Conservation (phyloP, 257 asterid species). For the Penstemon davidsonii region DNA sequence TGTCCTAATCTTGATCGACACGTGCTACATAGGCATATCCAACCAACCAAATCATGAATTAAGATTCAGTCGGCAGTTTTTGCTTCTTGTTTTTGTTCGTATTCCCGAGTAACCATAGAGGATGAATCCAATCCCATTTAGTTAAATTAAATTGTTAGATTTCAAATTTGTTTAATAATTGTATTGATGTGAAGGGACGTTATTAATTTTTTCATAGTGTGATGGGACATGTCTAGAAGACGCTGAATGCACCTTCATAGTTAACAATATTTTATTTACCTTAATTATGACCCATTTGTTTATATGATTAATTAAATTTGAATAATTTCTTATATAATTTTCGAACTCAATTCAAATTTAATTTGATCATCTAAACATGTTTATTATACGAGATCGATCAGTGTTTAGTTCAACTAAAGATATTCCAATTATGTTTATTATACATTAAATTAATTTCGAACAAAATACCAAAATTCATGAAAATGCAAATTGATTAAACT, state of each 20-base stretch:
- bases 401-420: too few relatives aligned
- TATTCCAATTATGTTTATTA: too few relatives aligned
- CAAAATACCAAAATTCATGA: too few relatives aligned
- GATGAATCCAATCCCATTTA: not conserved
- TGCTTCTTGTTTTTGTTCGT: not conserved
- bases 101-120: not conserved
- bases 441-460: too few relatives aligned
- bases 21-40: not conserved
- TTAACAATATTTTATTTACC: too few relatives aligned
- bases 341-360: too few relatives aligned
- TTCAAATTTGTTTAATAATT: not conserved
- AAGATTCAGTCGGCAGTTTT: constrained; percentile 20
- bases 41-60: constrained; percentile 19
- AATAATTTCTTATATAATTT: too few relatives aligned
- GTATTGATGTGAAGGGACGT: constrained; percentile 30
- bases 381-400: too few relatives aligned
- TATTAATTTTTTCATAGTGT: constrained; percentile 10
- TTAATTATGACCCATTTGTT: too few relatives aligned
- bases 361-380: too few relatives aligned
- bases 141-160: not conserved
- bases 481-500: too few relatives aligned
- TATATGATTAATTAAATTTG: too few relatives aligned
- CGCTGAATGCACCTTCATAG: not conserved
- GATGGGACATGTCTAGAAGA: constrained; percentile 21
- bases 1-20: not conserved